These are phyloP conservation scores for Cryptosporidium ubiquitum DNA, from an alignment of 169 alveolate genomes.

Conservation along the genomic window DNA sequence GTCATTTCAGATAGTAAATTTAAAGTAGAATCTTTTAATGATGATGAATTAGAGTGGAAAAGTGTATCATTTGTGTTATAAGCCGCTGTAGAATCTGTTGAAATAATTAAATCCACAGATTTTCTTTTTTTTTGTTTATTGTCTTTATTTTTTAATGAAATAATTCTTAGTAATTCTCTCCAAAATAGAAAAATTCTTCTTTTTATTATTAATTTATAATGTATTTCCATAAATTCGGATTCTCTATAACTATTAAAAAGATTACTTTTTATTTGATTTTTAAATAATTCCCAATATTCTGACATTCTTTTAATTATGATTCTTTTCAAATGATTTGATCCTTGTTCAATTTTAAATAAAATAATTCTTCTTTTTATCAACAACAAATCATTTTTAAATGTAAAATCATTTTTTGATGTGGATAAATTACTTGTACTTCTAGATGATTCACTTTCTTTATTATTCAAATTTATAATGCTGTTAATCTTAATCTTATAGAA, in stretches of 20 bases:
- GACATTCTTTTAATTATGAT: background rate
- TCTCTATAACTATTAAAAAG: background rate
- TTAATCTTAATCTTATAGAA: background rate
- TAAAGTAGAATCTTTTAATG: background rate
- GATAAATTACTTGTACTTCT: background rate
- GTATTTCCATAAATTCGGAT: conserved; percentile 2
- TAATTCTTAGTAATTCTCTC: background rate
- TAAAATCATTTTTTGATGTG: background rate
- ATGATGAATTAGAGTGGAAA: background rate
- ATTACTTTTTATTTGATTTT: background rate
- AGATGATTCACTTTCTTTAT: background rate
- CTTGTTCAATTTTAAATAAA: conserved; percentile 53
- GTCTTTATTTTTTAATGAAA: background rate
- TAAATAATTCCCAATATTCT: conserved; percentile 32
- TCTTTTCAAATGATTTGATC: conserved; percentile 30
- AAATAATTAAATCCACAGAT: background rate
- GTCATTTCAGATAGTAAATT: background rate
- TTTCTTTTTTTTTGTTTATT: background rate
- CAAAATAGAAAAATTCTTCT: conserved; percentile 6
- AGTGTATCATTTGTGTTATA: background rate
- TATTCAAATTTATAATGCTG: background rate
- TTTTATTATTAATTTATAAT: background rate
- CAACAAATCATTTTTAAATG: conserved; percentile 18
- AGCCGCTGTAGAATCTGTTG: background rate
- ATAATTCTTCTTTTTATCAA: conserved; percentile 27